These are phyloP conservation scores for Mycena albidolilacea DNA, from an alignment of 768 basidiomycete genomes.

Conservation along the genomic window DNA sequence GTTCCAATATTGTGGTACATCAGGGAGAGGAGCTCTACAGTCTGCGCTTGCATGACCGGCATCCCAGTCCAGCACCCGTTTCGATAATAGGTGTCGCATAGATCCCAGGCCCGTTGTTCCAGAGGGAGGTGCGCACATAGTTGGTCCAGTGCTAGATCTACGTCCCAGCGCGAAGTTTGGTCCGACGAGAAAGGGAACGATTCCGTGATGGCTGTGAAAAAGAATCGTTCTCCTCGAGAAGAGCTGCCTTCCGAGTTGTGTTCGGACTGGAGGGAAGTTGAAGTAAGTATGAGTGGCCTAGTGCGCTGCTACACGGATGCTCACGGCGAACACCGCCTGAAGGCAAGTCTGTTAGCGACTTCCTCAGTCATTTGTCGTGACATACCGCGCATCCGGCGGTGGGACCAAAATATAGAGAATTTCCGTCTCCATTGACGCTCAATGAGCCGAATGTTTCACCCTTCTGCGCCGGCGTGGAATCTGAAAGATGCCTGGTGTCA, in stretches of 20 bases:
- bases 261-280: constrained; percentile 22
- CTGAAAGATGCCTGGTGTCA: neutral
- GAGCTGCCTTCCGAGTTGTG: constrained; percentile 23
- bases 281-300: neutral
- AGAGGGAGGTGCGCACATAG: constrained; percentile 49
- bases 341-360: neutral
- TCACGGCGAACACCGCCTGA: constrained; percentile 26
- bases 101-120: constrained; percentile 55
- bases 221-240: neutral
- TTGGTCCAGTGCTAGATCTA: constrained; percentile 39
- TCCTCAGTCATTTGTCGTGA: neutral
- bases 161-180: constrained; percentile 36
- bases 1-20: constrained; percentile 12
- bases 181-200: constrained; percentile 46
- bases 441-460: constrained; percentile 61
- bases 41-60: constrained; percentile 61
- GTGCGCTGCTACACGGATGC: neutral
- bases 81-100: constrained; percentile 61
- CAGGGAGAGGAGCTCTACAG: constrained; percentile 52
- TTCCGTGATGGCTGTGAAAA: constrained; percentile 34
- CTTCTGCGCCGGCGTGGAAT: constrained; percentile 31
- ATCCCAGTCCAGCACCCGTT: constrained; percentile 59
- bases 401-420: constrained; percentile 65
- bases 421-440: constrained; percentile 57
- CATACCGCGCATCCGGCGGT: constrained; percentile 63